Evolutionary conservation across 768 basidiomycete genomes (phyloP), one percentile per base, ranked within the genome.

Genomic region (Sarcodon aspratus): DNA sequence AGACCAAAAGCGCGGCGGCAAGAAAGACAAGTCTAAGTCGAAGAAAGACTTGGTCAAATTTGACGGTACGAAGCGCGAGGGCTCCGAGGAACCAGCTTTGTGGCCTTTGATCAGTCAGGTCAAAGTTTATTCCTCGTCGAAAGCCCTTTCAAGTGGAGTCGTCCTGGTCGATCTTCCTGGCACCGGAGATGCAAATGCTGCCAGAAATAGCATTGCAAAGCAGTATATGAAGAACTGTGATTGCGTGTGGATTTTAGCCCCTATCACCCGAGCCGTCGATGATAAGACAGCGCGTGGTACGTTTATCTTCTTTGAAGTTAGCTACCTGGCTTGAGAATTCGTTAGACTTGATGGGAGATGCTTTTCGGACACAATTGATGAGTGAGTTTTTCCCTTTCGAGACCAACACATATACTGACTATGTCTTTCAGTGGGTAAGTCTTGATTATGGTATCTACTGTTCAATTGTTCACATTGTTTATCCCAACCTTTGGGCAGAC

Each of bases 61-160:
- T 21, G 54, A 53, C 36, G 50, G 52, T 35, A 54, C 55, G 18
- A 64, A 67, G 45, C 62, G 58, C 60, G 48, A 58, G 37, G 48
- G 46, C 21, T 33, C 48, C 12, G 57, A 63, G 9, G 61, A 51
- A 1, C 68, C 76, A 9, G 77, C 78, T 8, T 63, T 75, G 7
- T 81, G 80, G 80, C 79, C 79, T 4, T 68, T 82, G 44, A 79
- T 82, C 52, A 71, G 74, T 13, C 74, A 77, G 60, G 79, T 81
- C 43, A 74, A 73, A 50, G 75, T 81, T n/a, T 69, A 72, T 8
- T 79, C 76, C 60, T 64, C 66, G 42, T 65, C 78, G 0, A 54
- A 61, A 7, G 77, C 76, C 9, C 65, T 82, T 36, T 68, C 73
- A 11, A 78, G 76, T 1, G 79, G 80, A n/a, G 76, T 77, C 1